Conservation (phyloP, 139 green algal genomes). For the Spirogloea muscicola region DNA sequence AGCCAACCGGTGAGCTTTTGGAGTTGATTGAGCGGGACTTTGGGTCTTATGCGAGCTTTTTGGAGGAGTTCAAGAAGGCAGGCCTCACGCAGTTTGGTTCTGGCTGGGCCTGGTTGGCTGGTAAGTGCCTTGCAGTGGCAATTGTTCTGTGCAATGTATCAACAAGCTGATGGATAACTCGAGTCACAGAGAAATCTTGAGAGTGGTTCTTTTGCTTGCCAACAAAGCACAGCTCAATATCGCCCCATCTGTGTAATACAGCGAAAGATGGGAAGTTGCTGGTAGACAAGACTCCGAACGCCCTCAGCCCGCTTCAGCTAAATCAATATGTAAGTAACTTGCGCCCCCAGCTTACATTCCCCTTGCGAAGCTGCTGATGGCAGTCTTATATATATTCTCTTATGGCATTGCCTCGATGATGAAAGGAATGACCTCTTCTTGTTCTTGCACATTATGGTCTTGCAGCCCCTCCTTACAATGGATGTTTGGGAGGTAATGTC, state of each 20-base stretch:
- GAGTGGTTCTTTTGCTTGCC: not conserved
- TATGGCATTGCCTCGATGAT: not conserved
- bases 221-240: not conserved
- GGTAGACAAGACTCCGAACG: conserved; percentile 91
- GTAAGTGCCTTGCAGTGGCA: conserved; percentile 15
- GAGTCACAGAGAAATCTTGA: too few species aligned
- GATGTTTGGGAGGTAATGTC: conserved; percentile 82
- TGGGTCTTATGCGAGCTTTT: conserved; percentile 84
- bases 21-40: conserved; percentile 80
- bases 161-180: conserved; percentile 1
- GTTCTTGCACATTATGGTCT: too few species aligned
- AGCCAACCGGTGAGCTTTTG: conserved; percentile 67
- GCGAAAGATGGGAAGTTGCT: conserved; percentile 73
- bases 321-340: too few species aligned
- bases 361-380: not conserved
- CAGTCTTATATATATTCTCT: not conserved
- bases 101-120: conserved; percentile 88
- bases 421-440: not conserved
- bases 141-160: not conserved
- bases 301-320: conserved; percentile 79
- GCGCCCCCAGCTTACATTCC: not conserved
- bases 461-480: conserved; percentile 78
- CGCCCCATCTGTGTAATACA: conserved; percentile 5
- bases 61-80: conserved; percentile 78
- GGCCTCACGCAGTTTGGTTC: conserved; percentile 85